Conservation (phyloP, 208 protist genomes). For the Tritrichomonas foetus region DNA sequence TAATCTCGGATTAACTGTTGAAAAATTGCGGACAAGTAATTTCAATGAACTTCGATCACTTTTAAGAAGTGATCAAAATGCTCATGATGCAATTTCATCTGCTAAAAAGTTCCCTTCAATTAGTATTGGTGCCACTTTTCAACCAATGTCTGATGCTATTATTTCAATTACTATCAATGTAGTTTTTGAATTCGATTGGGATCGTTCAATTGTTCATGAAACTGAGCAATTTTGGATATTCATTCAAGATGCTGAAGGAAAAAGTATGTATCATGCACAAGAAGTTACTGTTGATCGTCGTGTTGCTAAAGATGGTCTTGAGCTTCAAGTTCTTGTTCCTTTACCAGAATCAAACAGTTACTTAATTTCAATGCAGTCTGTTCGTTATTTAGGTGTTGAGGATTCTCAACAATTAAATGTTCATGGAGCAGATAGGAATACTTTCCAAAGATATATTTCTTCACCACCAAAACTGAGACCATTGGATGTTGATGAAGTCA, state of each 20-base stretch:
- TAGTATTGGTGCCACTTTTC: background rate
- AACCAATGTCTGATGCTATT: conserved; percentile 1
- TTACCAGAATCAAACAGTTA: background rate
- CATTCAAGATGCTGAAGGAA: conserved; percentile 23
- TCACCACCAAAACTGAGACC: background rate
- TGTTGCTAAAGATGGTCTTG: background rate
- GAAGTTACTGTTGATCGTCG: background rate
- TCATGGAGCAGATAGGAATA: background rate
- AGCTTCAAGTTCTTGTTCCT: background rate
- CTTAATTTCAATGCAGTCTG: background rate
- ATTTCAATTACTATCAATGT: background rate
- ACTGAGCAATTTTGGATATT: background rate
- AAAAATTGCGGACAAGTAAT: background rate
- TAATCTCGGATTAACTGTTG: background rate
- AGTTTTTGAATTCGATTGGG: background rate
- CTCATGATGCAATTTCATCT: background rate
- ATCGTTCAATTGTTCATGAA: background rate
- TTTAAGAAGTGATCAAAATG: background rate
- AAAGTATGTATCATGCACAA: background rate
- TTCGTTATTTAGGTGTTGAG: background rate
- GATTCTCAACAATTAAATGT: background rate
- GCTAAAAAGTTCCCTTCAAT: background rate
- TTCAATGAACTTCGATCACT: background rate
- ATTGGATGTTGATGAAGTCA: background rate
- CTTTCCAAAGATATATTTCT: background rate